Conservation (phyloP, 768 basidiomycete genomes). For the Kwoniella dendrophila region DNA sequence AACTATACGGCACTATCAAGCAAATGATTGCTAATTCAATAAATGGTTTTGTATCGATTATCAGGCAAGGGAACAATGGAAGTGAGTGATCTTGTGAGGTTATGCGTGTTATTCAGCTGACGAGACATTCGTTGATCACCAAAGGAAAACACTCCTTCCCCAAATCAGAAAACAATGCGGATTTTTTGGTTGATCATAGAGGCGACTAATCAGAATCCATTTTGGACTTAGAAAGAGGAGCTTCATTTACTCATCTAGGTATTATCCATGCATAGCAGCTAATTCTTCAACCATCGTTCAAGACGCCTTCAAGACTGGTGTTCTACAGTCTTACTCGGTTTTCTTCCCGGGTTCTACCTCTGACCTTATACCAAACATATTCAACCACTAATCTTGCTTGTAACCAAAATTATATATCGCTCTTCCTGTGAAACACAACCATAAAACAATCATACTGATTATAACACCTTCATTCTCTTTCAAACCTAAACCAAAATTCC, state of each 20-base stretch:
- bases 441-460: conserved; percentile 69
- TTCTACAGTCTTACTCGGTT: conserved; percentile 26
- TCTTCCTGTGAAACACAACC: conserved; percentile 65
- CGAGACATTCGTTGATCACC: neutral
- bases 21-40: neutral
- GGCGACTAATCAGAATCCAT: no score
- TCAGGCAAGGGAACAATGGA: conserved; percentile 36
- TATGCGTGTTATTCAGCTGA: conserved; percentile 2
- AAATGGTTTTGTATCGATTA: neutral
- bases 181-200: conserved; percentile 16
- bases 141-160: conserved; percentile 30
- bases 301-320: no score
- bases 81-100: conserved; percentile 15
- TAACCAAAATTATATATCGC: conserved; percentile 67
- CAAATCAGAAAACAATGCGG: conserved; percentile 30
- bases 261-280: no score
- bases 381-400: conserved; percentile 31
- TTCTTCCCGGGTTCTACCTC: conserved; percentile 35
- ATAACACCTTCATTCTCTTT: conserved; percentile 63
- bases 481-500: conserved; percentile 33
- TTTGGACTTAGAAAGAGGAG: no score
- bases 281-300: no score
- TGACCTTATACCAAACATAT: conserved; percentile 2
- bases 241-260: no score
- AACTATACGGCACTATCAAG: neutral